These are phyloP conservation scores for Kernera saxatilis DNA, from an alignment of 345 rosid species.

Conservation along the genomic window DNA sequence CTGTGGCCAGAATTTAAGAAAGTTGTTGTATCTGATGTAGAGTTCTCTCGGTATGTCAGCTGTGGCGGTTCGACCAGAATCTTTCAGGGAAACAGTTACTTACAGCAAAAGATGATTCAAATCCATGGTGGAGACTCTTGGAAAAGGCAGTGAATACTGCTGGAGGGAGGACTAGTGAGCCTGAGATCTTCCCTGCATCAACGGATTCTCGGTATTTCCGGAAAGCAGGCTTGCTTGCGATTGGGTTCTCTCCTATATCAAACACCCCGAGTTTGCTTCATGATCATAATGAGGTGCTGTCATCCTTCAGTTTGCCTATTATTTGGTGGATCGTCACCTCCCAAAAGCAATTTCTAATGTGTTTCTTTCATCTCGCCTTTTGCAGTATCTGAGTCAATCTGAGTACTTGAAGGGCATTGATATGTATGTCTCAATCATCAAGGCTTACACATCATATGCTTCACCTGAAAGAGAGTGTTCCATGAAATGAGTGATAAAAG, in stretches of 20 bases:
- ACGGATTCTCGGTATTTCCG: constrained; percentile 75
- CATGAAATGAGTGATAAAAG: constrained; percentile 48
- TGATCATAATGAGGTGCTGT: constrained; percentile 72
- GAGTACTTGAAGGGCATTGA: constrained; percentile 78
- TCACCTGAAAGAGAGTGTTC: not conserved
- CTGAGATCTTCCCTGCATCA: constrained; percentile 79
- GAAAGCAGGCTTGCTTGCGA: constrained; percentile 54
- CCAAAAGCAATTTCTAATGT: constrained; percentile 46
- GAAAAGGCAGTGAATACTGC: constrained; percentile 59
- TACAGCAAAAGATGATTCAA: constrained; percentile 51
- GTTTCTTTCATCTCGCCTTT: constrained; percentile 65
- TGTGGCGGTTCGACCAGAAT: not conserved
- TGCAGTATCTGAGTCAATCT: constrained; percentile 67
- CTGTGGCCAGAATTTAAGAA: constrained; percentile 25
- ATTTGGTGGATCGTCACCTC: not conserved
- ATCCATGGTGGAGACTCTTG: constrained; percentile 73
- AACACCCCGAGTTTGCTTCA: constrained; percentile 84
- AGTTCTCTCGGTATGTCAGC: constrained; percentile 23
- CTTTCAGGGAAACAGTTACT: constrained; percentile 40
- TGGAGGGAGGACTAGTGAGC: constrained; percentile 48
- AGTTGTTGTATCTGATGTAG: constrained; percentile 67
- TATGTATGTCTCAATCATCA: constrained; percentile 58
- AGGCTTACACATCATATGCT: constrained; percentile 44
- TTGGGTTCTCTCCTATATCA: constrained; percentile 85
- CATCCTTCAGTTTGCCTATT: not conserved